Base-by-base conservation (phyloP, 768 basidiomycete genomes). In the Mycena haematopus region DNA sequence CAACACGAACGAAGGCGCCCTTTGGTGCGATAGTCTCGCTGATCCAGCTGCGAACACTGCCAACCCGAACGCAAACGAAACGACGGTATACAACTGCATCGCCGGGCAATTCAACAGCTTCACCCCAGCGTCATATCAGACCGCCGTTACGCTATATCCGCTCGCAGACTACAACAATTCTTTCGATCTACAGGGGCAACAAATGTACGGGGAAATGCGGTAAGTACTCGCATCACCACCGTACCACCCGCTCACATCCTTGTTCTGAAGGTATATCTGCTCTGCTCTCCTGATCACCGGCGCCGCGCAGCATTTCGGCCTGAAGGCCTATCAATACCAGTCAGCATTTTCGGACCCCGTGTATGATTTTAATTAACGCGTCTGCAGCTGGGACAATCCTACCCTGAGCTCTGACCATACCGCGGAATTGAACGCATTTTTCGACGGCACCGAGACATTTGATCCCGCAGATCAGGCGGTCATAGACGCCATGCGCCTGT, bases 141-240 rank as follows among this genome's bases (percentile, higher is more conserved):
- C 64, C 4, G 76, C 74, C 25, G 46, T 79, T 19, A 45, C 33
- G 1, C 15, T 70, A 10, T 81, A 81, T 60, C 78, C 80, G 0
- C 63, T 79, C 25, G 60, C 66, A 9, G 70, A 73, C 36, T 81
- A 72, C 62, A 67, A 70, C 33, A 70, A 65, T 17, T 77, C 75
- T 5, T 74, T 78, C 42, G 76, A 76, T 56, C 70, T 77, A 11
- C 79, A 80, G 61, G 78, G 75, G 11, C 78, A 79, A 53, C 78
- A 79, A 66, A 80, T 81, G 78, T 81, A 81, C 56, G 80, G 80
- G 17, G 80, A 81, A 59, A 73, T 73, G 56, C 68, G 80, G 51
- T 36, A 36, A 36, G 36, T 36, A n/a, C n/a, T n/a, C n/a, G n/a
- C 29, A 36, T 15, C 80, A 80, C 53, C 19, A 42, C 15, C 19